Conservation (phyloP, 169 alveolate species). For the Pseudocohnilembus persalinus region DNA sequence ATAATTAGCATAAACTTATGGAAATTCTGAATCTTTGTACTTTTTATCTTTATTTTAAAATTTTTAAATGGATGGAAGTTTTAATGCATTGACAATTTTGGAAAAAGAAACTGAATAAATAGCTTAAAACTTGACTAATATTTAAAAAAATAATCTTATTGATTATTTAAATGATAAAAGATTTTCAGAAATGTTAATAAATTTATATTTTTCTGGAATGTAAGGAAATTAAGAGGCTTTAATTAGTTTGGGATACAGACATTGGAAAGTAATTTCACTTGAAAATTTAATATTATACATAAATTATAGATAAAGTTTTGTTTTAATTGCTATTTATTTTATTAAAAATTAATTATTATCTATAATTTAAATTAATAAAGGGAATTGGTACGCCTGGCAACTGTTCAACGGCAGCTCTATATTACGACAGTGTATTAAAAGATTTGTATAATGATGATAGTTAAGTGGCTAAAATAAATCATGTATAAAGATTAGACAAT, state of each 20-base stretch:
- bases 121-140: neutral
- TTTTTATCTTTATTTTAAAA: slow-evolving; percentile 3
- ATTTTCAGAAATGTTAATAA: neutral
- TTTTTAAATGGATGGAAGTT: slow-evolving; percentile 24
- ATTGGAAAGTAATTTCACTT: neutral
- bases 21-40: slow-evolving; percentile 1
- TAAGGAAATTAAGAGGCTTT: slow-evolving; percentile 1
- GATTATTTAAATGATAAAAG: slow-evolving; percentile 1
- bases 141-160: neutral
- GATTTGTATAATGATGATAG: neutral
- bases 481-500: neutral
- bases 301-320: too few species aligned
- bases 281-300: too few species aligned
- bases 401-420: slow-evolving; percentile 29
- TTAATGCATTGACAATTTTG: neutral
- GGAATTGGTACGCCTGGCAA: slow-evolving; percentile 13
- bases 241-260: slow-evolving; percentile 12
- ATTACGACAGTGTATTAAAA: slow-evolving; percentile 8
- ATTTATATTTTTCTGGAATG: slow-evolving; percentile 23
- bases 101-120: neutral
- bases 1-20: neutral
- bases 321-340: too few species aligned
- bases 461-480: neutral
- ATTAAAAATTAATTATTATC: too few species aligned
- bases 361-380: slow-evolving; percentile 6